A percentile compares a stretch with the other conserved stretches of the same genome.
phyloP scores from a whole-genome alignment of 2,329 filamentous ascomycete genomes.

The Phoma sp. region DNA sequence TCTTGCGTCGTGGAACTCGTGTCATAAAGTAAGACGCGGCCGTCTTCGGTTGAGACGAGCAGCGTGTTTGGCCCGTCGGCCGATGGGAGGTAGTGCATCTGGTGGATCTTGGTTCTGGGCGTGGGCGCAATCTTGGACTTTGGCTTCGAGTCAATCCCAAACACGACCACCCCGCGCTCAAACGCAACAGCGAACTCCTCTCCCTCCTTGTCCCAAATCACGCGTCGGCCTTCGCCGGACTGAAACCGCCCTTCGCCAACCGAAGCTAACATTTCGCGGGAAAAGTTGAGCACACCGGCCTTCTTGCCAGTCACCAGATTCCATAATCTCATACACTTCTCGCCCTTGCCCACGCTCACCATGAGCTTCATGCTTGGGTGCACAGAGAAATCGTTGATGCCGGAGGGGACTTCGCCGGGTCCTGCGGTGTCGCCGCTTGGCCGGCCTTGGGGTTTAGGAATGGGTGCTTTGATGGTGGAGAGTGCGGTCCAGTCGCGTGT shows the following conservation, averaged over 20 bases:
- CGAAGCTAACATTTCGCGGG: constrained; percentile 71
- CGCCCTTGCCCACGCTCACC: constrained; percentile 88
- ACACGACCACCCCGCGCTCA: constrained; percentile 82
- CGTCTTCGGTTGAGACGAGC: constrained; percentile 87
- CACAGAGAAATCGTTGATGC: constrained; percentile 92
- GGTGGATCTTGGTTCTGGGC: constrained; percentile 79
- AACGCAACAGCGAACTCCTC: constrained; percentile 91
- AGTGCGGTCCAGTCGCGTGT: constrained; percentile 89
- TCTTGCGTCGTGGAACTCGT: constrained; percentile 61
- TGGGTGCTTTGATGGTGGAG: constrained; percentile 86
- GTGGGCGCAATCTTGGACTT: constrained; percentile 74
- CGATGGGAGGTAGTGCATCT: constrained; percentile 72
- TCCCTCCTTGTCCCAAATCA: constrained; percentile 77
- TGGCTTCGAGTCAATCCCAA: constrained; percentile 85
- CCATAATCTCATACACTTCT: constrained; percentile 92
- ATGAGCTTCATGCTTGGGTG: constrained; percentile 97
- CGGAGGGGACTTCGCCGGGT: constrained; percentile 79
- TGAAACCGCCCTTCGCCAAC: constrained; percentile 78
- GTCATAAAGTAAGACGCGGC: constrained; percentile 82
- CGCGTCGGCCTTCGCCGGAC: constrained; percentile 80
- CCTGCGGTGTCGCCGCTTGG: constrained; percentile 91
- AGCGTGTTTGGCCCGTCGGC: constrained; percentile 65
- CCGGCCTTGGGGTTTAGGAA: constrained; percentile 78
- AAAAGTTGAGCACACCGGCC: constrained; percentile 89
- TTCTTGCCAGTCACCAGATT: constrained; percentile 97